Base-by-base conservation (phyloP, 805 yeast species). In the Jamesozyma gamospora region DNA sequence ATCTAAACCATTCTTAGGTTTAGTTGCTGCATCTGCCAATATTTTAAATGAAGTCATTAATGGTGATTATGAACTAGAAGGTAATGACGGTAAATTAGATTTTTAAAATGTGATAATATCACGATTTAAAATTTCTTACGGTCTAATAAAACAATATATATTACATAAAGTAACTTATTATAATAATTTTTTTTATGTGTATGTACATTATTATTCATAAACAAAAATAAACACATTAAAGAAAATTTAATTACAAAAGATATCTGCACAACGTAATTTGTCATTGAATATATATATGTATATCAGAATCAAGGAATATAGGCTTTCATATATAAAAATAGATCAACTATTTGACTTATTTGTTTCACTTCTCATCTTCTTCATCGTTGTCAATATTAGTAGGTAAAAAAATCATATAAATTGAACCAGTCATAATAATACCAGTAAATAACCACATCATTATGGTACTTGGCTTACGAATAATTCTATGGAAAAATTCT, bases 11-110 rank as follows among this genome's bases (percentile, higher is more conserved):
- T 85, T 92, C 69, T 73, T 92, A 60, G 99, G 99, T 40, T 74
- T 92, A 51, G 83, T 92, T 43, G 96, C 97, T 39, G 97, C 99
- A 15, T 69, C 95, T 35, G 72, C 92, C 35, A 96, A 95, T 43
- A 73, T 79, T 41, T 71, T 92, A 56, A 83, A 82, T 45, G 70
- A 75, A 34, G 73, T 85, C 37, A 66, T 84, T 50, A 57, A 55
- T 16, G 64, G 70, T 33, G 55, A 58, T 21, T 52, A 48, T 35
- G 51, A 49, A 26, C 43, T 47, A 32, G 36, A 10, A 11, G 28
- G 42, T 15, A 35, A 27, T 13, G 45, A 33, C 17, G 52, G 48
- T 11, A 44, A 38, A 27, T 19, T 27, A 8, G 43, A 42, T 5
- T 44, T 44, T 30, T 44, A 36, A 33, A n/a, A 14, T n/a, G n/a